Evolutionary conservation across 164 flowering plant genomes (phyloP).

Genomic region (Berberis thunbergii): DNA sequence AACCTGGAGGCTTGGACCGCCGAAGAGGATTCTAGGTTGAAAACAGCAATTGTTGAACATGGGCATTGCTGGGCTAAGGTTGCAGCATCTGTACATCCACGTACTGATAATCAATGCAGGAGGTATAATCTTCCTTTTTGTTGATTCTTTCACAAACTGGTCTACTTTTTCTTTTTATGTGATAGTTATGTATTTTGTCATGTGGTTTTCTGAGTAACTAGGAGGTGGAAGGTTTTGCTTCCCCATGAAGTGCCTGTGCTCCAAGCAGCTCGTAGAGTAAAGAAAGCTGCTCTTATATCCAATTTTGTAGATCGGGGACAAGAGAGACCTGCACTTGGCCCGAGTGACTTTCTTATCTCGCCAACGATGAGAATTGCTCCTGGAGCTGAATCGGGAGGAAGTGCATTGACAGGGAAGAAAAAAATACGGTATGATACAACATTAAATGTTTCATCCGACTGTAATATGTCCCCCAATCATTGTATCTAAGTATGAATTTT

Average conservation of each 20-base stretch:
- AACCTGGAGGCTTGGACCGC: constrained; percentile 59
- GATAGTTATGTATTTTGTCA: neutral
- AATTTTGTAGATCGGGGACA: constrained; percentile 86
- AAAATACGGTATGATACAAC: constrained; percentile 28
- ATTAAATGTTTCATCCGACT: neutral
- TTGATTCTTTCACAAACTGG: neutral
- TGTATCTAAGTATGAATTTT: neutral
- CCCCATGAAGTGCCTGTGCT: constrained; percentile 64
- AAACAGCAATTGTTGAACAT: constrained; percentile 49
- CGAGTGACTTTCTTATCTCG: constrained; percentile 44
- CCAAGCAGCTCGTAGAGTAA: constrained; percentile 54
- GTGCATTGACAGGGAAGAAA: constrained; percentile 18
- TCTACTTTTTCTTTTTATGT: neutral
- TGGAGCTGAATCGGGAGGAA: constrained; percentile 18
- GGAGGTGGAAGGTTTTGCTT: constrained; percentile 81
- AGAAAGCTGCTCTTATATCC: constrained; percentile 50
- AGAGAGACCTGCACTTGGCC: constrained; percentile 67
- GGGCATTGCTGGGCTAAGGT: constrained; percentile 80
- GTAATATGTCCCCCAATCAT: neutral
- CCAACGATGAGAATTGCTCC: constrained; percentile 14
- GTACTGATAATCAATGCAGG: constrained; percentile 80
- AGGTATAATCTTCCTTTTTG: constrained; percentile 33
- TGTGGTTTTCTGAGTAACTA: constrained; percentile 16
- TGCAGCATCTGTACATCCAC: constrained; percentile 59
- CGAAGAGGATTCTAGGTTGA: constrained; percentile 65